Evolutionary conservation across 768 basidiomycete species (phyloP).

Genomic region (Gelatoporia subvermispora): DNA sequence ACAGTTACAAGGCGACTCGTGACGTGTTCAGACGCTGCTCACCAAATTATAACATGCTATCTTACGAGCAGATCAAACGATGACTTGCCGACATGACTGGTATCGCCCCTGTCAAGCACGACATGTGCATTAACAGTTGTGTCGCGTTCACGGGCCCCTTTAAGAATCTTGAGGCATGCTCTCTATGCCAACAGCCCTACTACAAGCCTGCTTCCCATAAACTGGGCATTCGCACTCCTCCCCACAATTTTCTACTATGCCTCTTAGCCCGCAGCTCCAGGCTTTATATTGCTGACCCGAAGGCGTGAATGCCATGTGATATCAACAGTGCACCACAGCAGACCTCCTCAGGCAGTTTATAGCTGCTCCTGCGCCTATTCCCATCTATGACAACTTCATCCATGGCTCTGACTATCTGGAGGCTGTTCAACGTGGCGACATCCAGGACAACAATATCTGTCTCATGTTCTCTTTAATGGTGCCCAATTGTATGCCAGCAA

Average conservation of each 20-base stretch:
- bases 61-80: background rate
- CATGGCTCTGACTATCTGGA: constrained; percentile 24
- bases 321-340: constrained; percentile 1
- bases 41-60: too few relatives aligned
- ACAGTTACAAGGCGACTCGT: too few relatives aligned
- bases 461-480: constrained; percentile 23
- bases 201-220: too few relatives aligned
- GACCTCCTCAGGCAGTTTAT: background rate
- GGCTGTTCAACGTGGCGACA: constrained; percentile 10
- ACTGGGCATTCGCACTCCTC: too few relatives aligned
- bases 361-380: background rate
- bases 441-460: constrained; percentile 22
- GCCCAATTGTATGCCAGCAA: constrained; percentile 25
- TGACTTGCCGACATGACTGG: constrained; percentile 16
- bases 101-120: constrained; percentile 25
- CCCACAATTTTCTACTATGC: too few relatives aligned
- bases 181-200: too few relatives aligned
- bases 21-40: too few relatives aligned
- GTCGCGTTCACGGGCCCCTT: constrained; percentile 35
- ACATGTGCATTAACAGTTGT: constrained; percentile 42
- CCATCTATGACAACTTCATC: constrained; percentile 22
- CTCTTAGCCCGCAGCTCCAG: constrained; percentile 43
- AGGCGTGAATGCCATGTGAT: background rate
- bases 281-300: constrained; percentile 22
- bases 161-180: constrained; percentile 24